A percentile compares a stretch with the other conserved stretches of the same genome.
Evolutionary conservation across 2,329 filamentous ascomycete genomes (phyloP).

Genomic region (Cladophialophora immunda): DNA sequence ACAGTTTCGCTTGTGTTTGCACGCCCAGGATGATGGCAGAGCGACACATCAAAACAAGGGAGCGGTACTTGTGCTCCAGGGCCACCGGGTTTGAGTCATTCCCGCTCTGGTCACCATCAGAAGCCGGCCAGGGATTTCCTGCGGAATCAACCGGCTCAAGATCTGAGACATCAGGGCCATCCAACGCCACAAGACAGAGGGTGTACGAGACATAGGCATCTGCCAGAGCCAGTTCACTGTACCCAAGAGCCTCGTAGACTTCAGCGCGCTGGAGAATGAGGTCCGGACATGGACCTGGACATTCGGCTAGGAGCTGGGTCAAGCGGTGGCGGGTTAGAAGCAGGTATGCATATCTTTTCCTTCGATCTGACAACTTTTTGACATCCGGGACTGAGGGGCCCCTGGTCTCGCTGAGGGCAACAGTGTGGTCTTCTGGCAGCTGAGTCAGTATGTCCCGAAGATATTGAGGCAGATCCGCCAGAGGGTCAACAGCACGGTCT

Average conservation of each 20-base stretch:
- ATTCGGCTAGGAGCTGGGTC: constrained; percentile 26
- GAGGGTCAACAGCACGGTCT: background rate
- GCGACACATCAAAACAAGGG: constrained; percentile 30
- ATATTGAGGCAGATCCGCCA: constrained; percentile 16
- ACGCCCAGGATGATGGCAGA: constrained; percentile 31
- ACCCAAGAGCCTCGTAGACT: constrained; percentile 77
- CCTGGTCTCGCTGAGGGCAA: constrained; percentile 3
- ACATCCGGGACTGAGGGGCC: constrained; percentile 23
- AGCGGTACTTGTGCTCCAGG: constrained; percentile 31
- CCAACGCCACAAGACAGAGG: constrained; percentile 67
- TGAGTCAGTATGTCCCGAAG: constrained; percentile 16
- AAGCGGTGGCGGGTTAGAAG: constrained; percentile 34
- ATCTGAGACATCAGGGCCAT: constrained; percentile 82
- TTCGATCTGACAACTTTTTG: constrained; percentile 10
- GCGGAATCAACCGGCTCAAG: constrained; percentile 64
- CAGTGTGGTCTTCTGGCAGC: constrained; percentile 9
- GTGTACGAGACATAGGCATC: constrained; percentile 93
- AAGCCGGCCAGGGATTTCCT: constrained; percentile 37
- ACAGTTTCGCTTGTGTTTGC: constrained; percentile 30
- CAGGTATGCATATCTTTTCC: constrained; percentile 26
- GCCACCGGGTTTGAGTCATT: constrained; percentile 46
- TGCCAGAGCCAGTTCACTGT: constrained; percentile 87
- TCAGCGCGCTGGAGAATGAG: constrained; percentile 64
- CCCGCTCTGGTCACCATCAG: constrained; percentile 51
- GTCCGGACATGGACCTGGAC: constrained; percentile 30